Evolutionary conservation across 2,329 filamentous ascomycete species (phyloP), one percentile per base, ranked within the genome.

Genomic region (Talaromyces islandicus): DNA sequence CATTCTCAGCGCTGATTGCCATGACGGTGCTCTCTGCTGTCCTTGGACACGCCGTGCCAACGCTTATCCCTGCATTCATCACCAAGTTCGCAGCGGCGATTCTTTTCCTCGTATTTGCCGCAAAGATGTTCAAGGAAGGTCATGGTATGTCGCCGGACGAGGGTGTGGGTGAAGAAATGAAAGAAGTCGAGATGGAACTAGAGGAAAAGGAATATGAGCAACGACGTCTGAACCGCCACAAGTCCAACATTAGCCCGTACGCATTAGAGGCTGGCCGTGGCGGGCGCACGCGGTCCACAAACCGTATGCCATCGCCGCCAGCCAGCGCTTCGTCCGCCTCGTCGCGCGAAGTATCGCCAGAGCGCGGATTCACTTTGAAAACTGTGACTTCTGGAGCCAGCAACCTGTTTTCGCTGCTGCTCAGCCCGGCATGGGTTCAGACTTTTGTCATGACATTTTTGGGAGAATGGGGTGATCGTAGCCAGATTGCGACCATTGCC

Each of bases 361-460:
- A 71, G 52, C 78, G 77, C 61, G 65, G 75, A 66, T 78, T 68
- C 69, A 76, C 67, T 61, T 77, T 73, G 63, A 84, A 63, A 73
- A 74, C 75, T 53, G 58, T 73, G 10, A 62, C 84, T n/a, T 72
- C 82, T 21, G 92, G 94, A 1, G 78, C 97, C 25, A 87, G 87
- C 73, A 99, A 99, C 69, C 84, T 99, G 4, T 85, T 92, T 64
- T 92, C 90, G 11, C 81, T 99, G 7, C 83, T 99, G 4, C 82
- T 99, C 43, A 96, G 91, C 75, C 94, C 94, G 1, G 94, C 92
- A 0, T 99, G 94, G 94, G 94, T 99, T 14, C 93, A 97, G 77
- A 99, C 94, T 0, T 99, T 99, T 72, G 85, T 95, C 68, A 99
- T 99, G 94, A 99, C 94, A 2, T 99, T 99, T 78, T 79, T 99